A percentile compares a stretch with the other conserved stretches of the same genome.
Evolutionary conservation across 495 filamentous ascomycete genomes (phyloP).

Genomic region (Copromyces sp.): DNA sequence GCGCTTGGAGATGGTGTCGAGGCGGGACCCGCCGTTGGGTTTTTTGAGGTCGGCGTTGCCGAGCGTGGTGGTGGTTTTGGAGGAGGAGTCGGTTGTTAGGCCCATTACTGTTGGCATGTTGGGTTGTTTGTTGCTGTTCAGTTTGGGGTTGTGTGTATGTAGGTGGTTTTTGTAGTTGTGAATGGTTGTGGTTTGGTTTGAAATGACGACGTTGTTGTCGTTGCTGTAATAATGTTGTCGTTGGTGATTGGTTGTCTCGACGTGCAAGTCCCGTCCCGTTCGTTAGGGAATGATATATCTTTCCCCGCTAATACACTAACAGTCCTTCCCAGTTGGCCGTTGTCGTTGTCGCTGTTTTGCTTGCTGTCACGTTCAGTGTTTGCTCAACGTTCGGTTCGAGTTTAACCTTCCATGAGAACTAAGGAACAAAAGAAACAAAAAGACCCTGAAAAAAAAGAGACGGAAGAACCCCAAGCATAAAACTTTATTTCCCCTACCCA

Average conservation of each 20-base stretch:
- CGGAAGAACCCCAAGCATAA: neutral
- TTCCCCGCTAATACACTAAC: neutral
- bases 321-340: neutral
- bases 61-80: slow-evolving; percentile 9
- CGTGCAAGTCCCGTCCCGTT: neutral
- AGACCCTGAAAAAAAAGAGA: neutral
- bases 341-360: neutral
- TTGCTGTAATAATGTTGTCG: neutral
- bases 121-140: neutral
- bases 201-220: neutral
- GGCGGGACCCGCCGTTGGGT: slow-evolving; percentile 22
- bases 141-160: neutral
- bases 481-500: neutral
- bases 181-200: neutral
- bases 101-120: slow-evolving; percentile 19
- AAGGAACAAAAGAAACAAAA: neutral
- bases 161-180: neutral
- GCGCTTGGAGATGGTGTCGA: slow-evolving; percentile 30
- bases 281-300: neutral
- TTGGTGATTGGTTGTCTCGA: neutral
- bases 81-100: slow-evolving; percentile 16
- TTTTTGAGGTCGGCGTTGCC: slow-evolving; percentile 26
- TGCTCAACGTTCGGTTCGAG: neutral
- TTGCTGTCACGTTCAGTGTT: neutral
- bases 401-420: neutral